Conservation (phyloP, 805 yeast species). For the Dipodascus albidus region DNA sequence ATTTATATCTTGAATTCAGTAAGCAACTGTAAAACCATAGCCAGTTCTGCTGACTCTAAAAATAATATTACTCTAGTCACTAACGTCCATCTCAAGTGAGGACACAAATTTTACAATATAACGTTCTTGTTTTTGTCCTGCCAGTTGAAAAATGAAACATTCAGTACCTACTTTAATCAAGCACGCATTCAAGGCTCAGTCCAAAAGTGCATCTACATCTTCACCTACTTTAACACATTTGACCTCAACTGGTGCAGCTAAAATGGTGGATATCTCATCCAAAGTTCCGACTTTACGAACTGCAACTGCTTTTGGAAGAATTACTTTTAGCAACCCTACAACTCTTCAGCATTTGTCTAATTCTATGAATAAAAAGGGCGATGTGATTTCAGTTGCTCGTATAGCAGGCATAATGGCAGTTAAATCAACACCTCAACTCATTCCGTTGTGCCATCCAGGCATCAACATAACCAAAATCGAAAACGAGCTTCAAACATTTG, state of each 20-base stretch:
- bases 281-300: constrained; percentile 30
- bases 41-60: too few relatives aligned
- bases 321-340: constrained; percentile 28
- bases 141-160: neutral
- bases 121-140: too few relatives aligned
- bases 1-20: too few relatives aligned
- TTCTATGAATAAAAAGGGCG: constrained; percentile 39
- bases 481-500: constrained; percentile 11
- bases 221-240: constrained; percentile 27
- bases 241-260: constrained; percentile 31
- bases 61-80: too few relatives aligned
- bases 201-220: neutral
- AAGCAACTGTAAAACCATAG: too few relatives aligned
- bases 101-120: too few relatives aligned
- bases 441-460: constrained; percentile 43
- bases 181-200: neutral
- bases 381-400: constrained; percentile 37
- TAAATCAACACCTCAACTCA: constrained; percentile 34
- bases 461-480: constrained; percentile 29
- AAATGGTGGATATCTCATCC: constrained; percentile 38
- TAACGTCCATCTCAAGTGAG: too few relatives aligned
- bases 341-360: constrained; percentile 26
- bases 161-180: neutral
- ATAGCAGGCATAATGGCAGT: constrained; percentile 43
- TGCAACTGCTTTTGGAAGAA: constrained; percentile 35